phyloP scores from a whole-genome alignment of 2,329 filamentous ascomycete genomes.

The Venturia effusa region DNA sequence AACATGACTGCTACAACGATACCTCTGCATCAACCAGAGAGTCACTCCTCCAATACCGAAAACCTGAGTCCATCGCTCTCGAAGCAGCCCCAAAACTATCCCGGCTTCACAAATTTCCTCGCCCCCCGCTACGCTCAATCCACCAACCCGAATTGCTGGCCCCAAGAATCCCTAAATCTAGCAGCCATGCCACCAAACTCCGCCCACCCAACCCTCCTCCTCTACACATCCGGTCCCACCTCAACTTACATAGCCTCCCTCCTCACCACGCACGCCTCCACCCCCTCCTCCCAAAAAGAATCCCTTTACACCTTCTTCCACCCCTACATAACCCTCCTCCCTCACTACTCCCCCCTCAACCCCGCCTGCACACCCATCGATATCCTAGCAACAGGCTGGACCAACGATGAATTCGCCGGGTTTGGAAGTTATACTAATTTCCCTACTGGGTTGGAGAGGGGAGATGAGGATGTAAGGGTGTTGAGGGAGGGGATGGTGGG shows the following conservation, averaged over 20 bases:
- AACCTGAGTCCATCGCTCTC: background rate
- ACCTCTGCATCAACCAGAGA: background rate
- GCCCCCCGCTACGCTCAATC: conserved; percentile 54
- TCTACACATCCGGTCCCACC: conserved; percentile 59
- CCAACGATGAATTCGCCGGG: conserved; percentile 66
- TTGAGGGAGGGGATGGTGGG: conserved; percentile 48
- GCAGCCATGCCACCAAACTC: conserved; percentile 48
- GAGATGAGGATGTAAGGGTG: conserved; percentile 59
- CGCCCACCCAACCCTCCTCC: conserved; percentile 72
- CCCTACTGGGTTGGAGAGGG: conserved; percentile 59
- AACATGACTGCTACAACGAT: conserved; percentile 11
- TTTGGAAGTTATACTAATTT: conserved; percentile 81
- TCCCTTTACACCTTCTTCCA: conserved; percentile 57
- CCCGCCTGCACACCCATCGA: conserved; percentile 51
- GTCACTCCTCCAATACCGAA: background rate
- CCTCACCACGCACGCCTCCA: conserved; percentile 18
- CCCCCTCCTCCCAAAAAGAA: conserved; percentile 33
- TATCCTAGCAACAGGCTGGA: conserved; percentile 65
- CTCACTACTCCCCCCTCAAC: conserved; percentile 47
- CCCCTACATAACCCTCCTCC: conserved; percentile 69
- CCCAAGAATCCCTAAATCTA: conserved; percentile 68
- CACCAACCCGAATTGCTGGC: conserved; percentile 56
- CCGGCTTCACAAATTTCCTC: conserved; percentile 68
- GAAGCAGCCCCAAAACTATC: conserved; percentile 14
- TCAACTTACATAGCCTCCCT: conserved; percentile 37